phyloP scores from a whole-genome alignment of 2,329 filamentous ascomycete species.

The Shiraia sp. region DNA sequence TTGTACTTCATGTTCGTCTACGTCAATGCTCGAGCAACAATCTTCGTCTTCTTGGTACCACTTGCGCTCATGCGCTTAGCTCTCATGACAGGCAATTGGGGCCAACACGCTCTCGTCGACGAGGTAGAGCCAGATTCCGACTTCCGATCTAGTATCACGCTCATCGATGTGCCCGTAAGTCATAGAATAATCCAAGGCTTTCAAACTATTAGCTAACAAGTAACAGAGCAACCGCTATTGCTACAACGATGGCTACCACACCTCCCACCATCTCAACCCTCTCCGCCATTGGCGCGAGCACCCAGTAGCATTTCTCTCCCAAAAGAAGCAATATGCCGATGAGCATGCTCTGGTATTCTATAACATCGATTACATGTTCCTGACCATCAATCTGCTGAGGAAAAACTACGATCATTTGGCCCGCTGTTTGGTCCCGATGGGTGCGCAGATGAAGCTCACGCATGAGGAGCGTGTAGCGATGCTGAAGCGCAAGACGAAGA shows the following conservation, averaged over 20 bases:
- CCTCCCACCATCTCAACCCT: constrained; percentile 78
- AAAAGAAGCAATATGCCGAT: constrained; percentile 67
- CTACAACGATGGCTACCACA: constrained; percentile 84
- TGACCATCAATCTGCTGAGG: constrained; percentile 68
- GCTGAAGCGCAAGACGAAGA: constrained; percentile 66
- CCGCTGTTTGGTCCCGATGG: constrained; percentile 72
- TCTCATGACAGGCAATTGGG: constrained; percentile 84
- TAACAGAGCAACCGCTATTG: constrained; percentile 76
- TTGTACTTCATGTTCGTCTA: constrained; percentile 55
- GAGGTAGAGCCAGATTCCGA: constrained; percentile 75
- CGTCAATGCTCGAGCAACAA: constrained; percentile 58
- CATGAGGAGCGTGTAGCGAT: constrained; percentile 66
- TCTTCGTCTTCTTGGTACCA: constrained; percentile 70
- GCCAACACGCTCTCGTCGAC: constrained; percentile 81
- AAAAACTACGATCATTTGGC: constrained; percentile 75
- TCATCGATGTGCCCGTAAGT: constrained; percentile 77
- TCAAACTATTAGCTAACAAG: constrained; percentile 5
- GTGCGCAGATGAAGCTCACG: constrained; percentile 68
- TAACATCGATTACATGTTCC: constrained; percentile 79
- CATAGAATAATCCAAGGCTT: no score
- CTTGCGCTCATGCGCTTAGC: constrained; percentile 68
- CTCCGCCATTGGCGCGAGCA: constrained; percentile 81
- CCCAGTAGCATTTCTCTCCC: constrained; percentile 71
- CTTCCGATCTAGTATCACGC: constrained; percentile 75
- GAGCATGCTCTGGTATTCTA: constrained; percentile 76